Conservation (phyloP, 2,329 filamentous ascomycete genomes). For the Huntiella savannae region DNA sequence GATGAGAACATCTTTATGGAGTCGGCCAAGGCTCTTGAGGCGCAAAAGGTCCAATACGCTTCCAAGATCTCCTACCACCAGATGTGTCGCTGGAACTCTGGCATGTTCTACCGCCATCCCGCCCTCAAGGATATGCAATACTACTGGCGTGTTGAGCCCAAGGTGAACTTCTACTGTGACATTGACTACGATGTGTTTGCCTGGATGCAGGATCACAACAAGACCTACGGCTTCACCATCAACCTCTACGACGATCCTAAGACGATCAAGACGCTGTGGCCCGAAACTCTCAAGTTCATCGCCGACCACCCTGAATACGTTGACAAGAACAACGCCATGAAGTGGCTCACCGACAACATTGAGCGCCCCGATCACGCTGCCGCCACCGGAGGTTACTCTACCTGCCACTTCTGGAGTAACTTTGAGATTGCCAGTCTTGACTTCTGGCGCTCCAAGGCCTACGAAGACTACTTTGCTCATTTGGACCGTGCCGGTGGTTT, state of each 20-base stretch:
- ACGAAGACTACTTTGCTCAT: slow-evolving; percentile 92
- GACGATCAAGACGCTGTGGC: slow-evolving; percentile 78
- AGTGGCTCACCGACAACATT: slow-evolving; percentile 65
- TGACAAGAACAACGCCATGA: slow-evolving; percentile 65
- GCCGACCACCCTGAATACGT: slow-evolving; percentile 66
- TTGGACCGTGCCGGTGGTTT: slow-evolving; percentile 87
- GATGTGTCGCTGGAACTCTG: slow-evolving; percentile 98
- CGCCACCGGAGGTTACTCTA: slow-evolving; percentile 82
- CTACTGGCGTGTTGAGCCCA: slow-evolving; percentile 98
- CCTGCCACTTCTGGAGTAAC: slow-evolving; percentile 98
- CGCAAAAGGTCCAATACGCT: slow-evolving; percentile 80
- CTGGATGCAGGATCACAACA: slow-evolving; percentile 96
- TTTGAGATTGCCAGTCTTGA: slow-evolving; percentile 89
- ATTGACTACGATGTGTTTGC: slow-evolving; percentile 96
- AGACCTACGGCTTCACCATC: slow-evolving; percentile 97
- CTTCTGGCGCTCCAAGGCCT: slow-evolving; percentile 79
- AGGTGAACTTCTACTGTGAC: slow-evolving; percentile 98
- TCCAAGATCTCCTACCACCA: slow-evolving; percentile 83
- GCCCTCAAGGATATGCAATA: slow-evolving; percentile 66
- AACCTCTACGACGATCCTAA: slow-evolving; percentile 85
- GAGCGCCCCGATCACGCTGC: slow-evolving; percentile 62
- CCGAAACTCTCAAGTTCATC: slow-evolving; percentile 84
- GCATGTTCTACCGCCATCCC: slow-evolving; percentile 92
- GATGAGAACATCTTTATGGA: slow-evolving; percentile 70
- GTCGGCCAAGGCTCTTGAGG: slow-evolving; percentile 63